Percentiles rank a stretch among this genome's conserved stretches.
Evolutionary conservation across 352 stramenopile species (phyloP).

Genomic region (Globisporangium cystogenes): DNA sequence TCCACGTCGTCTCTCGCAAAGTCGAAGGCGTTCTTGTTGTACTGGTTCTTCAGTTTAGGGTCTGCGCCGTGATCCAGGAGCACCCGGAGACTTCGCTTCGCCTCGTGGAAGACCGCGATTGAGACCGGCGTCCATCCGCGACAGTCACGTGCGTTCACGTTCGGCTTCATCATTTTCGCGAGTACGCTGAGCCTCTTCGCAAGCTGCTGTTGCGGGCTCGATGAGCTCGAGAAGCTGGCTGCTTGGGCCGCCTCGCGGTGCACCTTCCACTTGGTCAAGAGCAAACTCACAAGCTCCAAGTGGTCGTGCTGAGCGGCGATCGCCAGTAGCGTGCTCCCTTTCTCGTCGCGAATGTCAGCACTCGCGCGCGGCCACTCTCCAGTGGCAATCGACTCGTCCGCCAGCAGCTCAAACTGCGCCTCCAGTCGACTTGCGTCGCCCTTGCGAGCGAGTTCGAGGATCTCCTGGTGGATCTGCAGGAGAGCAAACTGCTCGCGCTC

Average conservation of each 20-base stretch:
- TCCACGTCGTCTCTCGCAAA: slow-evolving; percentile 88
- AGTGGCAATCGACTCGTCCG: slow-evolving; percentile 56
- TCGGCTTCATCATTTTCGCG: slow-evolving; percentile 49
- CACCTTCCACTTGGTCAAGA: slow-evolving; percentile 64
- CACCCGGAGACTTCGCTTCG: slow-evolving; percentile 60
- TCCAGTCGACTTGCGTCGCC: slow-evolving; percentile 50
- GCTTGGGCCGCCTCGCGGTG: slow-evolving; percentile 20
- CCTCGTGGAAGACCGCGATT: slow-evolving; percentile 86
- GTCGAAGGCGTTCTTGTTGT: slow-evolving; percentile 89
- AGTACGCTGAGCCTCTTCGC: slow-evolving; percentile 27
- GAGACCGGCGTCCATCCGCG: slow-evolving; percentile 83
- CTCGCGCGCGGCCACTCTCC: slow-evolving; percentile 56
- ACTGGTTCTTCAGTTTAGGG: slow-evolving; percentile 84
- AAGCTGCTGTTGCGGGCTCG: slow-evolving; percentile 18
- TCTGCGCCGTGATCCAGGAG: slow-evolving; percentile 78
- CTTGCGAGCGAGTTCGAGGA: slow-evolving; percentile 41
- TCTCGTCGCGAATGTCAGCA: slow-evolving; percentile 73
- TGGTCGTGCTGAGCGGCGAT: slow-evolving; percentile 74
- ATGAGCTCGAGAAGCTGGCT: slow-evolving; percentile 15
- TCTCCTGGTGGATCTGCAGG: slow-evolving; percentile 76
- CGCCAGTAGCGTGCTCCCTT: slow-evolving; percentile 68
- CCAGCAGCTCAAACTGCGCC: slow-evolving; percentile 58
- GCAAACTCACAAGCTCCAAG: slow-evolving; percentile 39
- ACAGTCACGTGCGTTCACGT: slow-evolving; percentile 67
- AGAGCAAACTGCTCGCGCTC: slow-evolving; percentile 81